phyloP scores from a whole-genome alignment of 2,329 filamentous ascomycete species.

The Pyrenophora graminea region DNA sequence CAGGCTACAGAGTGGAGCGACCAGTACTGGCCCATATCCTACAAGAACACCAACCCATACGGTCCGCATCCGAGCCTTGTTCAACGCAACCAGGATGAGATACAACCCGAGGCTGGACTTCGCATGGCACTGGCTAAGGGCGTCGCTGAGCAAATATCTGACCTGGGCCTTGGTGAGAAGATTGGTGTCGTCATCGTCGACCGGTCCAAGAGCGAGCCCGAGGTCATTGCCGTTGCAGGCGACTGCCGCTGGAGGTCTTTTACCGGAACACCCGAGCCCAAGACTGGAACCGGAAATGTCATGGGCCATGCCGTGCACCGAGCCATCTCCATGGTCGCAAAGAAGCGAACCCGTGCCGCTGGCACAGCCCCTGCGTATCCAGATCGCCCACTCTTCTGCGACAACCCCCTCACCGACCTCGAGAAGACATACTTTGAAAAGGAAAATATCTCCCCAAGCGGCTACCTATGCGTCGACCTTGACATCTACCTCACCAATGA shows the following conservation, averaged over 20 bases:
- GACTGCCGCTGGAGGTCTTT: slow-evolving; percentile 70
- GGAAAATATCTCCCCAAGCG: slow-evolving; percentile 70
- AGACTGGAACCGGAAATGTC: slow-evolving; percentile 64
- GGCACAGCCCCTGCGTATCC: slow-evolving; percentile 35
- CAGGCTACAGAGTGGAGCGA: slow-evolving; percentile 76
- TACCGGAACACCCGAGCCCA: slow-evolving; percentile 25
- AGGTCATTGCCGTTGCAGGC: slow-evolving; percentile 73
- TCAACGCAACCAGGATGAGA: slow-evolving; percentile 69
- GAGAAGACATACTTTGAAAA: slow-evolving; percentile 65
- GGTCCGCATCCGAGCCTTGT: slow-evolving; percentile 80
- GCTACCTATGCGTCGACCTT: slow-evolving; percentile 91
- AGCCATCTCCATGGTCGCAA: slow-evolving; percentile 80
- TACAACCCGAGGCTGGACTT: slow-evolving; percentile 64
- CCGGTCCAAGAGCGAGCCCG: slow-evolving; percentile 48
- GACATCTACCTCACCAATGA: slow-evolving; percentile 96
- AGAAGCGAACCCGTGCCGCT: slow-evolving; percentile 52
- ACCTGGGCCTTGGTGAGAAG: slow-evolving; percentile 65
- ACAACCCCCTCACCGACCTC: slow-evolving; percentile 68
- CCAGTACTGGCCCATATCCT: slow-evolving; percentile 82
- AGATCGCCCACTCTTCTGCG: slow-evolving; percentile 62
- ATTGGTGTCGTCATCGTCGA: slow-evolving; percentile 79
- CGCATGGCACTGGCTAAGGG: slow-evolving; percentile 71
- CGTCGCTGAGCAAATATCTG: slow-evolving; percentile 64
- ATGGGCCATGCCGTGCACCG: slow-evolving; percentile 79
- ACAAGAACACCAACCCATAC: slow-evolving; percentile 84